These are phyloP conservation scores for Stenogyne calaminthoides DNA, from an alignment of 305 asterid species.

Conservation along the genomic window DNA sequence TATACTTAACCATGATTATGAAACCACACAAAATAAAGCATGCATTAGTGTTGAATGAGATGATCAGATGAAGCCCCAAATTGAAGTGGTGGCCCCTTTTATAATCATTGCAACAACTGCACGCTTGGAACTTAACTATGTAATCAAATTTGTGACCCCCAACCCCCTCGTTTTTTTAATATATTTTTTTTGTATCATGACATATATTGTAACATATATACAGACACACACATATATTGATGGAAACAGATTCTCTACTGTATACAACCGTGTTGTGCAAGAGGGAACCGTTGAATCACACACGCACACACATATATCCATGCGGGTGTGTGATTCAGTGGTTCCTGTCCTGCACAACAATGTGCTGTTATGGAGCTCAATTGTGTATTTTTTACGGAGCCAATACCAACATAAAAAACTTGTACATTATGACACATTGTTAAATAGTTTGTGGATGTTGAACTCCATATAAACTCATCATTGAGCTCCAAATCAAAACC, in stretches of 20 bases:
- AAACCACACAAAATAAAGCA: conserved; percentile 36
- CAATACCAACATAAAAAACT: background rate
- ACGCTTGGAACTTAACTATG: conserved; percentile 38
- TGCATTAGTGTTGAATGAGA: conserved; percentile 27
- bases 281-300: no score
- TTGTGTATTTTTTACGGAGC: background rate
- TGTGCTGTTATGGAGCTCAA: no score
- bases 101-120: conserved; percentile 37
- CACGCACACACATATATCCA: background rate
- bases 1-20: conserved; percentile 24
- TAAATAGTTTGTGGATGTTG: no score
- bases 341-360: no score
- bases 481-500: no score
- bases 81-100: conserved; percentile 30
- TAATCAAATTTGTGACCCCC: conserved; percentile 2
- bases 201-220: background rate
- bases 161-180: background rate
- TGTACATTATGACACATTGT: background rate
- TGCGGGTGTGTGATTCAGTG: no score
- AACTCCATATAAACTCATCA: no score
- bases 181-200: conserved; percentile 19
- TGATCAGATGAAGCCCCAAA: conserved; percentile 28
- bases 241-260: no score
- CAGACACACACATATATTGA: no score
- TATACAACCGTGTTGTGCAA: no score